Conservation (phyloP, 139 green algal genomes). For the Tetradesmus lagerheimii region DNA sequence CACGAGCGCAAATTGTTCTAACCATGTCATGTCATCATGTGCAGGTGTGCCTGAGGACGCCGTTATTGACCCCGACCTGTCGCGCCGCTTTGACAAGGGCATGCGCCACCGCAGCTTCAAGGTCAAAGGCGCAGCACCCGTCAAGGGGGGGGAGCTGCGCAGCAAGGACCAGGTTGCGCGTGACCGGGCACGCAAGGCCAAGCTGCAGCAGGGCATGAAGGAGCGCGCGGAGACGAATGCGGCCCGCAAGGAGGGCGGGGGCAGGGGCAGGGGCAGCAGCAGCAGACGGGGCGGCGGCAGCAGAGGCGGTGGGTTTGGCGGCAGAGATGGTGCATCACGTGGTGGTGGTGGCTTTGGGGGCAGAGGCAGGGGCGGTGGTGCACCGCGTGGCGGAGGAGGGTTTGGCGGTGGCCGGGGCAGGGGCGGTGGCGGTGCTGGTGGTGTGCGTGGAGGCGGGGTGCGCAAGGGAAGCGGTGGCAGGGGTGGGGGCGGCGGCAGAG, state of each 20-base stretch:
- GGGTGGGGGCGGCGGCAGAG: background rate
- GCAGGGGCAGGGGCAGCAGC: background rate
- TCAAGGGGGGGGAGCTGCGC: slow-evolving; percentile 37
- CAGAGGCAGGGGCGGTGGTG: background rate
- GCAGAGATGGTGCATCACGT: too few relatives aligned
- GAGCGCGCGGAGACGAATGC: slow-evolving; percentile 46
- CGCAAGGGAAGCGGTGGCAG: background rate
- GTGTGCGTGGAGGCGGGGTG: background rate
- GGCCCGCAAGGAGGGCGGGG: background rate
- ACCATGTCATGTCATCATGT: background rate
- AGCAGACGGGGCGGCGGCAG: background rate
- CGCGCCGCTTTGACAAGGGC: slow-evolving; percentile 50
- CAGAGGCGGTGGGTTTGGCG: background rate
- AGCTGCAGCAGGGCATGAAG: slow-evolving; percentile 53
- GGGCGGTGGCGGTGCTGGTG: slow-evolving; percentile 3
- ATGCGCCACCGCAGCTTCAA: slow-evolving; percentile 51
- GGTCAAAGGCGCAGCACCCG: slow-evolving; percentile 1
- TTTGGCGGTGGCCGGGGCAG: background rate
- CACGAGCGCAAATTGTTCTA: too few relatives aligned
- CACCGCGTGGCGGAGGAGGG: too few relatives aligned
- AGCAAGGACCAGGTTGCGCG: slow-evolving; percentile 47
- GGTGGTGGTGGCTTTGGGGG: background rate
- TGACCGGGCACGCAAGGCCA: slow-evolving; percentile 47
- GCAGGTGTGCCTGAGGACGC: slow-evolving; percentile 17
- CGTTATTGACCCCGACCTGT: slow-evolving; percentile 13